Evolutionary conservation across 257 asterid species (phyloP).

Genomic region (Cinchona pubescens): DNA sequence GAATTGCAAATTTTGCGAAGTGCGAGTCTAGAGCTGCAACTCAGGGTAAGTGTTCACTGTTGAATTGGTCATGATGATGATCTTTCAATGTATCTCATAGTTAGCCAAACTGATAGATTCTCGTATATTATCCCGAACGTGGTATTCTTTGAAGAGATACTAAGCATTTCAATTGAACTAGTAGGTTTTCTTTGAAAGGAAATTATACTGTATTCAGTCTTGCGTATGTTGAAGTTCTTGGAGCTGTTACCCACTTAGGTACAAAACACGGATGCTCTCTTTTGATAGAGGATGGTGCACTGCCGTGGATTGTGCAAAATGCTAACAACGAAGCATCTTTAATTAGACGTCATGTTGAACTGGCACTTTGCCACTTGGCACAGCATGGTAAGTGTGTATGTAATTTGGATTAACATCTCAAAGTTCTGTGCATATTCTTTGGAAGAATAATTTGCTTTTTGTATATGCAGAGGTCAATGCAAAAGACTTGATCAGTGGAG

Average conservation of each 20-base stretch:
- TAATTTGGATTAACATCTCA: background rate
- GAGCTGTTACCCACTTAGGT: conserved; percentile 38
- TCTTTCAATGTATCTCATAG: background rate
- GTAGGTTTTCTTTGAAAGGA: background rate
- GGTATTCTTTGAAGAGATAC: background rate
- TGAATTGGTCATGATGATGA: background rate
- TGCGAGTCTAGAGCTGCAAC: conserved; percentile 92
- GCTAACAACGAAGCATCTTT: conserved; percentile 93
- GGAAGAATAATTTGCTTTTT: background rate
- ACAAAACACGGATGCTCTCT: conserved; percentile 68
- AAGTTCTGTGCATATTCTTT: background rate
- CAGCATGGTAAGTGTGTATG: conserved; percentile 72
- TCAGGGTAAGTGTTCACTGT: conserved; percentile 49
- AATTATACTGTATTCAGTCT: background rate
- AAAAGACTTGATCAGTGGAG: conserved; percentile 84
- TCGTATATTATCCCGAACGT: background rate
- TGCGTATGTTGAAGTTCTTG: conserved; percentile 4
- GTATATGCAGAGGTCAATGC: conserved; percentile 71
- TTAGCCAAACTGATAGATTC: background rate
- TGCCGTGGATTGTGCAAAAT: conserved; percentile 95
- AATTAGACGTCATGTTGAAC: conserved; percentile 94
- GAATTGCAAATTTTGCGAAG: conserved; percentile 94
- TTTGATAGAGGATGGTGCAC: conserved; percentile 84
- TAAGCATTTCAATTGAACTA: background rate
- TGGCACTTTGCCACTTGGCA: conserved; percentile 96